Percentiles rank a stretch among this genome's conserved stretches.
These are phyloP conservation scores for Bertia moriformis DNA, from an alignment of 2,329 filamentous ascomycete species.

Conservation along the genomic window DNA sequence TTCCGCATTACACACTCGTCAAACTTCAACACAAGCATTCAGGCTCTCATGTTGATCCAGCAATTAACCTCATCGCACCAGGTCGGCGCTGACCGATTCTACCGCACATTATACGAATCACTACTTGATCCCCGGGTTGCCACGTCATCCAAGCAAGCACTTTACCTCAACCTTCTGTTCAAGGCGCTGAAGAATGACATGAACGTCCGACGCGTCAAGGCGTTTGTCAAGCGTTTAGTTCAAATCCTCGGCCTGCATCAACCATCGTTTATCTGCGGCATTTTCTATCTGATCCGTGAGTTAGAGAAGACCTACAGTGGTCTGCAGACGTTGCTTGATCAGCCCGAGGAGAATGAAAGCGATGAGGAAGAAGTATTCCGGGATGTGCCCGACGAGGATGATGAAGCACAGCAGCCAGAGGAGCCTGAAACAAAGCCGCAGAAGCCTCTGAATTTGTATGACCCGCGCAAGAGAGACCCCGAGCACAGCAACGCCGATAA, in stretches of 20 bases:
- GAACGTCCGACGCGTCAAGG: conserved; percentile 84
- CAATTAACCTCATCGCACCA: conserved; percentile 74
- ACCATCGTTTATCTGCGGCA: conserved; percentile 78
- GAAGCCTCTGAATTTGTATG: conserved; percentile 38
- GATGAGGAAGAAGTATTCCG: conserved; percentile 49
- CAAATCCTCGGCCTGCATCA: conserved; percentile 82
- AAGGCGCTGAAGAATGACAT: conserved; percentile 77
- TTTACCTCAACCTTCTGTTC: conserved; percentile 87
- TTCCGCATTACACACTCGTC: conserved; percentile 94
- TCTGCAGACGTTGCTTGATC: conserved; percentile 62
- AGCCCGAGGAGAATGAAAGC: conserved; percentile 64
- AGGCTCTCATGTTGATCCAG: conserved; percentile 87
- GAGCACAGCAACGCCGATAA: conserved; percentile 85
- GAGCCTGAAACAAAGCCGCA: conserved; percentile 9
- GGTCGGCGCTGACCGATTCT: conserved; percentile 77
- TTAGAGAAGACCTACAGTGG: conserved; percentile 68
- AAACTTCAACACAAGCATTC: conserved; percentile 97
- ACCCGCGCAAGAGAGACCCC: conserved; percentile 81
- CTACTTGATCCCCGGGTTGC: conserved; percentile 77
- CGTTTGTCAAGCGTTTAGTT: conserved; percentile 84
- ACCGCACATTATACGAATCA: conserved; percentile 88
- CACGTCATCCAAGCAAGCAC: conserved; percentile 81
- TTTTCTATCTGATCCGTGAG: conserved; percentile 79
- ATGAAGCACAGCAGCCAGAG: conserved; percentile 35
- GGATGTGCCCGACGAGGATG: conserved; percentile 42